Base-by-base conservation (phyloP, 768 basidiomycete species). In the Lepiota brunneoincarnata region DNA sequence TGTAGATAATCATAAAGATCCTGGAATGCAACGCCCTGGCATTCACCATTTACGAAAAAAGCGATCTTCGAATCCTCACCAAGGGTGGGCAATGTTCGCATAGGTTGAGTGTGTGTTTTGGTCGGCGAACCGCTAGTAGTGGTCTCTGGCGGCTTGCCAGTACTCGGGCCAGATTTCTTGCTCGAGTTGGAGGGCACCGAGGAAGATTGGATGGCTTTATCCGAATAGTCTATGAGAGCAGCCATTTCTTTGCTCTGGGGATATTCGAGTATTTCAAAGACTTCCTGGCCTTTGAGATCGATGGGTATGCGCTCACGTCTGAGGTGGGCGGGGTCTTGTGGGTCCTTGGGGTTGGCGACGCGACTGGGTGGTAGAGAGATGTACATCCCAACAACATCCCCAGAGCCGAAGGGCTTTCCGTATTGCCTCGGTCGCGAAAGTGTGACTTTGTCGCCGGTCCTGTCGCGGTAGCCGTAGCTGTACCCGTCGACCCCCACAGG, bases 401-500 rank as follows among this genome's bases (percentile, higher is more conserved):
- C 93, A 1, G 92, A 80, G 49, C 75, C 76, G 64, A 90, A 96
- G 0, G 82, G 60, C 31, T 72, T 69, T 4, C 90, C 92, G 63
- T 97, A 98, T 6, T 86, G 77, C 42, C 83, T 81, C 11, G 87
- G 87, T 41, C 91, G 81, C 1, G 94, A 91, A 9, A 94, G 72
- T 1, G 89, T 87, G 39, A 96, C 86, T 69, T 91, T 94, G 58
- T 98, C 92, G 11, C 97, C 96, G 0, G 86, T 87, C 61, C 86
- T 93, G 78, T 99, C 97, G 47, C 96, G 84, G 61, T 86, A 79
- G 5, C 87, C 93, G 64, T 98, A 98, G 57, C 87, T 88, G 68
- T 98, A 98, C 2, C 89, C 95, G 63, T 99, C 97, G 10, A 95
- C 72, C 0, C 97, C 97, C 14, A 85, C 93, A 0, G 97, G 97